Evolutionary conservation across 331 rosid genomes (phyloP), one percentile per base, ranked within the genome.

Genomic region (Rosa hybrid): DNA sequence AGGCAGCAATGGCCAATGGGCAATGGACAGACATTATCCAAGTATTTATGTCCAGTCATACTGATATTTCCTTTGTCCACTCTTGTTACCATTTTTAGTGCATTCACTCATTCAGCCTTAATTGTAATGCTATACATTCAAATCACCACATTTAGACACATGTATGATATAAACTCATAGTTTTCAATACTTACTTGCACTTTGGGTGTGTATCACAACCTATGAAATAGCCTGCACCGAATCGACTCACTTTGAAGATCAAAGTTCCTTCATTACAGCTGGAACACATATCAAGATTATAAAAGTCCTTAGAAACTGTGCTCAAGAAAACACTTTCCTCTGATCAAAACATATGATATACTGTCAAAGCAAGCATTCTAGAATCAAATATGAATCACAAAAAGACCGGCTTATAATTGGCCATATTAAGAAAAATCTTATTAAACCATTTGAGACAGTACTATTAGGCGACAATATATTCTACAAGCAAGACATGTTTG

Each of bases 231-330:
- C 99, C 99, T 46, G 94, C 83, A 46, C 98, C 97, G 20, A 81
- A 89, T 84, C 98, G 94, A 80, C 99, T 96, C 45, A 96, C 94
- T 96, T 92, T 96, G 87, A 96, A 91, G 86, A 88, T 90, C 86
- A 96, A 87, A 17, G 89, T 90, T 56, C 99, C 99, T 75, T 93
- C 91, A 86, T 70, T 54, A 86, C 98, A 96, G 88, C 99, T 96
- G 96, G 83, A 82, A 90, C 71, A 78, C 78, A 80, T 78, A 13
- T 38, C 25, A 84, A 80, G 45, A 34, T 63, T 68, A 67, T 72
- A 39, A 70, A 57, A 77, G 78, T n/a, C 27, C 53, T 78, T 70
- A 70, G 68, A 81, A 78, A 41, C 18, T 48, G 53, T 56, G 42
- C 75, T 80, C 56, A 71, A 51, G 51, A 44, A 45, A 73, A 59